A percentile compares a stretch with the other conserved stretches of the same genome.
Evolutionary conservation across 139 green algal species (phyloP).

Genomic region (Micromonas pusilla): DNA sequence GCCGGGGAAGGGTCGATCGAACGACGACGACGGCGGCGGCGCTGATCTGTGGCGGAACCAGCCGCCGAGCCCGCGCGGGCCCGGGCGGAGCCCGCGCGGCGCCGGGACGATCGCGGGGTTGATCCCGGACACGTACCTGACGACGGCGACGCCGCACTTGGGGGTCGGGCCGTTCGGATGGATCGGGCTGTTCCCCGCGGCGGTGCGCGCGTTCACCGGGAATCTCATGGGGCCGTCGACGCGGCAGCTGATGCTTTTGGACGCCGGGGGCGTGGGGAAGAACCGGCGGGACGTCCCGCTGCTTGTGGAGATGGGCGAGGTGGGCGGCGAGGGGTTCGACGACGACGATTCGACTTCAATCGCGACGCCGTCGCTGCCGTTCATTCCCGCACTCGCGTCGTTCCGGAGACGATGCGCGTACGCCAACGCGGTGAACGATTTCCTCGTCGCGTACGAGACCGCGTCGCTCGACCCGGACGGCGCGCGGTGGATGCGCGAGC

Average conservation of each 20-base stretch:
- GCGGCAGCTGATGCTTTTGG: slow-evolving; percentile 8
- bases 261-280: background rate
- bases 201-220: background rate
- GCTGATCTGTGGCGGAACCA: no score
- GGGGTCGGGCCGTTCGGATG: slow-evolving; percentile 4
- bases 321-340: background rate
- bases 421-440: slow-evolving; percentile 25
- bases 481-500: background rate
- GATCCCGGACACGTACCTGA: slow-evolving; percentile 12
- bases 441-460: slow-evolving; percentile 22
- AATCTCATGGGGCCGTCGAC: background rate
- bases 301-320: slow-evolving; percentile 12
- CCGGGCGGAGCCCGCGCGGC: no score
- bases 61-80: no score
- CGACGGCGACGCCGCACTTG: slow-evolving; percentile 21
- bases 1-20: no score
- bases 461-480: slow-evolving; percentile 5
- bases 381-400: background rate
- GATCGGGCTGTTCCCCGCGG: background rate
- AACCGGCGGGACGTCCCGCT: slow-evolving; percentile 11
- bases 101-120: slow-evolving; percentile 28
- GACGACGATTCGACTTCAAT: background rate
- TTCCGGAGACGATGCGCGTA: slow-evolving; percentile 20
- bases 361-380: background rate
- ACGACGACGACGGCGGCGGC: no score